Percentiles rank a stretch among this genome's conserved stretches.
These are phyloP conservation scores for Magnaporthiopsis rhizophila DNA, from an alignment of 2,329 filamentous ascomycete genomes.

Conservation along the genomic window DNA sequence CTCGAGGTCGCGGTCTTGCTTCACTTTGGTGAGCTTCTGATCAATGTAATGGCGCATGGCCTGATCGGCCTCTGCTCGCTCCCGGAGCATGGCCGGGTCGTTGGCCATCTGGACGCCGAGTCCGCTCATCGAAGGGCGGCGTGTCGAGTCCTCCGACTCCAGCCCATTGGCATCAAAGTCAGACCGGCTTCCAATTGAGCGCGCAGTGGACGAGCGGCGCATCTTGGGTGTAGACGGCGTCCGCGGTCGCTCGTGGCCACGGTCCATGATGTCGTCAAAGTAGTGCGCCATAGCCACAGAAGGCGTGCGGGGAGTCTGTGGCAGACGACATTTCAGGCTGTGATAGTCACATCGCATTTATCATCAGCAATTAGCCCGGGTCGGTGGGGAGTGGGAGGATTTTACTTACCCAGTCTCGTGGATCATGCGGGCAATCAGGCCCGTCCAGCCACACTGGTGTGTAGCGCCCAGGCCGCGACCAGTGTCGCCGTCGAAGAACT, in stretches of 20 bases:
- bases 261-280: conserved; percentile 57
- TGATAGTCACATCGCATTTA: background rate
- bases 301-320: conserved; percentile 86
- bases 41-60: conserved; percentile 77
- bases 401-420: conserved; percentile 83
- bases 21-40: conserved; percentile 69
- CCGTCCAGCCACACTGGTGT: conserved; percentile 96
- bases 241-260: conserved; percentile 28
- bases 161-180: conserved; percentile 58
- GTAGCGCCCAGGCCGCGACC: conserved; percentile 85
- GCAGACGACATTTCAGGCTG: conserved; percentile 80
- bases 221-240: conserved; percentile 43
- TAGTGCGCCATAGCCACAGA: conserved; percentile 80
- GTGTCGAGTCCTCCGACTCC: conserved; percentile 26
- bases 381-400: conserved; percentile 1
- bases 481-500: conserved; percentile 92
- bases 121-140: conserved; percentile 20
- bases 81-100: conserved; percentile 41
- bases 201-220: conserved; percentile 70
- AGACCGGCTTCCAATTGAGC: conserved; percentile 77
- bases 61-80: conserved; percentile 50
- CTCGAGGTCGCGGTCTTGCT: conserved; percentile 42
- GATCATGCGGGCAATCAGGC: conserved; percentile 91
- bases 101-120: conserved; percentile 32
- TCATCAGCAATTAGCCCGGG: conserved; percentile 29